Evolutionary conservation across 2,329 filamentous ascomycete species (phyloP).

Genomic region (Scleromitrula shiraiana): DNA sequence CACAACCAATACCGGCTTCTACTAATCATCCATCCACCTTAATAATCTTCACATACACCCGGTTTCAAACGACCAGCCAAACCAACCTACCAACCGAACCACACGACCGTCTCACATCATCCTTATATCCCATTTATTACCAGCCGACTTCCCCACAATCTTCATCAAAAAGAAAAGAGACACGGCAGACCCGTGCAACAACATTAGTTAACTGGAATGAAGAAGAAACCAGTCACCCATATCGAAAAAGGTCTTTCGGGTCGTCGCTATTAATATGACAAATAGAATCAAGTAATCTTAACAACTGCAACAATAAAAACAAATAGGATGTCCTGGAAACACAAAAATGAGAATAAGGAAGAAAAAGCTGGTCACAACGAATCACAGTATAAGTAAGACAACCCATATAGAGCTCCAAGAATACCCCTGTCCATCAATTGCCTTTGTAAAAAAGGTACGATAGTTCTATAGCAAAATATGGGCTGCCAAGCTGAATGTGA

Average conservation of each 20-base stretch:
- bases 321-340: slow-evolving; percentile 5
- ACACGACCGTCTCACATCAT: too few relatives aligned
- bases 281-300: slow-evolving; percentile 9
- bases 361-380: slow-evolving; percentile 20
- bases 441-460: slow-evolving; percentile 13
- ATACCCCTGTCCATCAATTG: background rate
- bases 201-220: slow-evolving; percentile 6
- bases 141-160: background rate
- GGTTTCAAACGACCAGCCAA: too few relatives aligned
- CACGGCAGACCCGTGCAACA: slow-evolving; percentile 2
- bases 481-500: slow-evolving; percentile 12
- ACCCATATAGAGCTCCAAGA: slow-evolving; percentile 2
- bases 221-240: slow-evolving; percentile 2
- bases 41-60: background rate
- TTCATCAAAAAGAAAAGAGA: slow-evolving; percentile 4
- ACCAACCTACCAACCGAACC: too few relatives aligned
- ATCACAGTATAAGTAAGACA: slow-evolving; percentile 12
- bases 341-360: slow-evolving; percentile 13
- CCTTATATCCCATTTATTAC: too few relatives aligned
- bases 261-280: slow-evolving; percentile 21
- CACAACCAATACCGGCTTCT: slow-evolving; percentile 3
- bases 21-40: slow-evolving; percentile 6
- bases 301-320: slow-evolving; percentile 6
- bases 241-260: slow-evolving; percentile 7
- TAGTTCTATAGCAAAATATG: slow-evolving; percentile 16